These are phyloP conservation scores for Panicum virgatum DNA, from an alignment of 202 grass and related monocot species.

Conservation along the genomic window DNA sequence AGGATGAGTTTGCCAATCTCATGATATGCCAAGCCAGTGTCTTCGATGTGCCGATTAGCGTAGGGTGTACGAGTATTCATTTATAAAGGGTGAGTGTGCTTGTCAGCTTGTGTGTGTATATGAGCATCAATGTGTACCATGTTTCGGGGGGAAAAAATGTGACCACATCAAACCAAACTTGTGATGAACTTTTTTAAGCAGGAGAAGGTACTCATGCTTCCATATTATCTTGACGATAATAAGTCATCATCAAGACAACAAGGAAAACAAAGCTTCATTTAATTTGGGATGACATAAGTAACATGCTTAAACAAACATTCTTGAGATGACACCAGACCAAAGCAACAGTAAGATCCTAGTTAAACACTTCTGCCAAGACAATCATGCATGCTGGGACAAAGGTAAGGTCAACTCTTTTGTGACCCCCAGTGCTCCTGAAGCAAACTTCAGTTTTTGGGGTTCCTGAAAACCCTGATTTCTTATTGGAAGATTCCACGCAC, in stretches of 20 bases:
- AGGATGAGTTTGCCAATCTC: no score
- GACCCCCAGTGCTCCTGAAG: neutral
- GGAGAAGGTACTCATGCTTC: neutral
- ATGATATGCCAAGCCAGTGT: rapidly evolving
- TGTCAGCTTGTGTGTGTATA: no score
- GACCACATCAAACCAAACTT: neutral
- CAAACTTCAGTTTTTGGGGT: conserved; percentile 30
- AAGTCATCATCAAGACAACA: neutral
- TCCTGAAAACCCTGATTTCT: conserved; percentile 29
- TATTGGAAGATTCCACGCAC: conserved; percentile 37
- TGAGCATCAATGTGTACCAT: no score
- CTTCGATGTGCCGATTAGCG: no score
- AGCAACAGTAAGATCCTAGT: conserved; percentile 22
- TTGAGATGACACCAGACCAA: conserved; percentile 18
- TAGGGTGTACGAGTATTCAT: no score
- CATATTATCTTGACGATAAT: neutral
- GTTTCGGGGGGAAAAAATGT: neutral
- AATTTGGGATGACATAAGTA: neutral
- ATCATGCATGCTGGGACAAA: conserved; percentile 37
- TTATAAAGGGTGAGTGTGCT: no score
- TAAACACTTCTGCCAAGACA: conserved; percentile 24
- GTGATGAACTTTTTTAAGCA: conserved; percentile 4
- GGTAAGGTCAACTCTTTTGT: conserved; percentile 33
- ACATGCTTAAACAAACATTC: conserved; percentile 26
- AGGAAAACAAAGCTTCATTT: neutral